Evolutionary conservation across 805 yeast genomes (phyloP).

Genomic region (Wickerhamiella kurtzmanii): DNA sequence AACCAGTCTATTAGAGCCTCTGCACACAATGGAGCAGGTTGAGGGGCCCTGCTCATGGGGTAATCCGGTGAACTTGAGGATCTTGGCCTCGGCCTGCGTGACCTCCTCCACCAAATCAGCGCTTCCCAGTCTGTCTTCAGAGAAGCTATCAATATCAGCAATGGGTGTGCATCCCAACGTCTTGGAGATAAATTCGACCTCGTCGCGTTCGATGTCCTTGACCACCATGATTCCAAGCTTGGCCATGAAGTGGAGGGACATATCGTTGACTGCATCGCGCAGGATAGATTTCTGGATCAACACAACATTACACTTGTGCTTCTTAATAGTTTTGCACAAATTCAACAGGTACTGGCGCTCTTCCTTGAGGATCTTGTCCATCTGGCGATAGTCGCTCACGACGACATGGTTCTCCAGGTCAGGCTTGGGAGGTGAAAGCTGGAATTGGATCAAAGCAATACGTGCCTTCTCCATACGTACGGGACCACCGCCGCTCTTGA

Average conservation of each 20-base stretch:
- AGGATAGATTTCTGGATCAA: slow-evolving; percentile 85
- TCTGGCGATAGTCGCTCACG: slow-evolving; percentile 94
- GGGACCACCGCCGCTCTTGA: slow-evolving; percentile 91
- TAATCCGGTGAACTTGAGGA: slow-evolving; percentile 70
- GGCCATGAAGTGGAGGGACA: slow-evolving; percentile 86
- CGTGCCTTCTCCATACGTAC: slow-evolving; percentile 85
- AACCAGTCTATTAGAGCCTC: slow-evolving; percentile 87
- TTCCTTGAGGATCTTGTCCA: slow-evolving; percentile 96
- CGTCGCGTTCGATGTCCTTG: slow-evolving; percentile 92
- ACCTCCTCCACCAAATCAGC: slow-evolving; percentile 90
- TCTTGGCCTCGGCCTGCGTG: slow-evolving; percentile 78
- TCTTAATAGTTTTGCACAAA: slow-evolving; percentile 90
- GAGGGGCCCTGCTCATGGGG: slow-evolving; percentile 44
- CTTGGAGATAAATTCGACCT: slow-evolving; percentile 75
- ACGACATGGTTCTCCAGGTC: slow-evolving; percentile 96
- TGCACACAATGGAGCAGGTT: slow-evolving; percentile 57
- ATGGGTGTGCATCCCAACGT: slow-evolving; percentile 90
- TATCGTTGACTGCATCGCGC: slow-evolving; percentile 88
- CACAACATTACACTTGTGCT: slow-evolving; percentile 88
- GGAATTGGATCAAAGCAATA: slow-evolving; percentile 84
- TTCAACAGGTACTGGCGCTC: slow-evolving; percentile 91
- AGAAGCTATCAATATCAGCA: slow-evolving; percentile 85
- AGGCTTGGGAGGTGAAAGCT: slow-evolving; percentile 91
- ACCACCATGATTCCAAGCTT: slow-evolving; percentile 88
- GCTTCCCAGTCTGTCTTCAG: slow-evolving; percentile 82